These are phyloP conservation scores for Fusarium albosuccineum DNA, from an alignment of 2,329 filamentous ascomycete genomes.

Conservation along the genomic window DNA sequence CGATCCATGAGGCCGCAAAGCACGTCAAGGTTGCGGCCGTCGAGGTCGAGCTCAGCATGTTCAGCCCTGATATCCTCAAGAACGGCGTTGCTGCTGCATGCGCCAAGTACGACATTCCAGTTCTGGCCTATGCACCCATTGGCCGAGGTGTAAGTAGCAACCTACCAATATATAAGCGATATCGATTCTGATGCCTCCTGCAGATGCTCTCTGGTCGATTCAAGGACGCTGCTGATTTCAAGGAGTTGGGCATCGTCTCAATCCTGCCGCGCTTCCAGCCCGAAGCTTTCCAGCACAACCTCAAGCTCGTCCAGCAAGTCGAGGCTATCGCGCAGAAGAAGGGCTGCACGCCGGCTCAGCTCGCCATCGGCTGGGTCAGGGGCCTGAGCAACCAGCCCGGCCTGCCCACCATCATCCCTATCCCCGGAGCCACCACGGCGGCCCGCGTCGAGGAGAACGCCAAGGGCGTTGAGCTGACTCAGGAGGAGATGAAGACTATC, in stretches of 20 bases:
- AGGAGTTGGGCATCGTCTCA: slow-evolving; percentile 37
- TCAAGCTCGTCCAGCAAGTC: slow-evolving; percentile 71
- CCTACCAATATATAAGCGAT: neutral
- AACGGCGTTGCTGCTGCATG: slow-evolving; percentile 69
- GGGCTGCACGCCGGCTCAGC: slow-evolving; percentile 71
- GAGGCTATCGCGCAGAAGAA: slow-evolving; percentile 71
- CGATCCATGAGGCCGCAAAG: slow-evolving; percentile 62
- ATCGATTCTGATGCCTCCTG: slow-evolving; percentile 20
- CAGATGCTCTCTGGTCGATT: slow-evolving; percentile 50
- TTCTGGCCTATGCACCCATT: slow-evolving; percentile 80
- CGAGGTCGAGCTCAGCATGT: slow-evolving; percentile 68
- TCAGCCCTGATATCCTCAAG: slow-evolving; percentile 60
- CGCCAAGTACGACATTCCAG: slow-evolving; percentile 73
- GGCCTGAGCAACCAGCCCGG: slow-evolving; percentile 63
- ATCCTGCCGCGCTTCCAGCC: slow-evolving; percentile 71
- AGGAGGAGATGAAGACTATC: slow-evolving; percentile 64
- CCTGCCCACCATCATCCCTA: slow-evolving; percentile 72
- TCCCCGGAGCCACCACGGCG: slow-evolving; percentile 72
- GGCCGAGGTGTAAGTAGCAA: slow-evolving; percentile 63
- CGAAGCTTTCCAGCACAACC: slow-evolving; percentile 73
- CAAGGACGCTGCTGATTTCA: slow-evolving; percentile 42
- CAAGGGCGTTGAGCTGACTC: slow-evolving; percentile 60
- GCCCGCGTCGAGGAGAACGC: slow-evolving; percentile 73
- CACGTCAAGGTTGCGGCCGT: slow-evolving; percentile 60
- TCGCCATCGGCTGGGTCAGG: slow-evolving; percentile 75